Evolutionary conservation across 257 asterid species (phyloP), one percentile per base, ranked within the genome.

Genomic region (Petunia secreta): DNA sequence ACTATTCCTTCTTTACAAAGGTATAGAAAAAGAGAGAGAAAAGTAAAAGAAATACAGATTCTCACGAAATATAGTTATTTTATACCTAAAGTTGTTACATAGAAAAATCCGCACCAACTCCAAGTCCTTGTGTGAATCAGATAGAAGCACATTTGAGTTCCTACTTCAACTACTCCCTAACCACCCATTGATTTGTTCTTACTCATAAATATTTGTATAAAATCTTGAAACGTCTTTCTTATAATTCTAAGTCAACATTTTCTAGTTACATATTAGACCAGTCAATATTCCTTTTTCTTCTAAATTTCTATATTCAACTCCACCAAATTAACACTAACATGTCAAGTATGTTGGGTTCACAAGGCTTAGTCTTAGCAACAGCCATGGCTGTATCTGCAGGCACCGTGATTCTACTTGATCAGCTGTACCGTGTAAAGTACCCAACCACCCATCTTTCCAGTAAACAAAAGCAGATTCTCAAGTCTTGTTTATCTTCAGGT

Each of bases 361-460:
- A 91, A 80, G 92, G 92, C 77, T 63, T 91, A 5, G 97, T 90
- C 50, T 81, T 92, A 38, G 98, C 97, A 50, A 92, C 98, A 16
- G 97, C 98, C 81, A 89, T 94, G 96, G 98, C 97, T 2, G 96
- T 91, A 36, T 94, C 98, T 53, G 98, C 94, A 11, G 97, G 93
- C 44, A 87, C 98, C 73, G 78, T 91, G 14, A 77, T 92, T 75
- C 91, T 94, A 79, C 83, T 90, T 53, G 97, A 94, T 80, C 25
- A 25, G 25, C 90, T 84, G 53, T 77, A 88, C 76, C 82, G 86
- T 15, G 91, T 88, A 0, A 91, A 87, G 75, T 88, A 86, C 68
- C 71, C 77, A 11, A 2, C 39, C 59, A 71, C 11, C 43, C 77
- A 71, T 25, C 34, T 71, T 48, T 71, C 81, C 11, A 58, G 40